These are phyloP conservation scores for Cyclotella choctawhatcheeana DNA, from an alignment of 108 stramenopile genomes.

Conservation along the genomic window DNA sequence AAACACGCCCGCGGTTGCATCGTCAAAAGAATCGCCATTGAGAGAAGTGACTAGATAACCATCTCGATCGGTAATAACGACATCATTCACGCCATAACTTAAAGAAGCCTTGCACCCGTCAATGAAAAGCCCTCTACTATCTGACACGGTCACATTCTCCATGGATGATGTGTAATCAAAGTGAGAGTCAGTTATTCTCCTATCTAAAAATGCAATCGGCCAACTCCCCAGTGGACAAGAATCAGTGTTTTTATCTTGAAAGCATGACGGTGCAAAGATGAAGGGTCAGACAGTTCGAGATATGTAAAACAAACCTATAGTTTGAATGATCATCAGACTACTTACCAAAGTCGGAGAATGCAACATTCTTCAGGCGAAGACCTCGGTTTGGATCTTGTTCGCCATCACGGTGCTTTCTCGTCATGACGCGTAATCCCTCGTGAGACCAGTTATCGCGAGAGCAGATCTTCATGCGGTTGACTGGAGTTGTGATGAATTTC, in stretches of 20 bases:
- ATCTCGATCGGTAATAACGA: slow-evolving; percentile 48
- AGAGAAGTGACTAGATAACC: slow-evolving; percentile 44
- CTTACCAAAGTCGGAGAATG: slow-evolving; percentile 46
- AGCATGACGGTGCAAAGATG: no score
- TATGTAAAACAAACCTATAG: no score
- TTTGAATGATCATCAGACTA: no score
- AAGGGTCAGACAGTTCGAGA: no score
- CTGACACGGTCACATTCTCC: slow-evolving; percentile 39
- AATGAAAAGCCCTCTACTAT: slow-evolving; percentile 33
- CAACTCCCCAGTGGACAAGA: slow-evolving; percentile 15
- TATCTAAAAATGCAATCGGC: slow-evolving; percentile 29
- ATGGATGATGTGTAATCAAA: slow-evolving; percentile 47
- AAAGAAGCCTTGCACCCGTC: slow-evolving; percentile 31
- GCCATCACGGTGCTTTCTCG: slow-evolving; percentile 15
- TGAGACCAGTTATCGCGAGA: slow-evolving; percentile 22
- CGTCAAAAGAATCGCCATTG: neutral
- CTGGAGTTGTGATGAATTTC: slow-evolving; percentile 21
- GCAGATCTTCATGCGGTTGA: slow-evolving; percentile 32
- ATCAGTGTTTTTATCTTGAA: slow-evolving; percentile 16
- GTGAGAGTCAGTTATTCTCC: slow-evolving; percentile 33
- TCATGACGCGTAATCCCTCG: slow-evolving; percentile 38
- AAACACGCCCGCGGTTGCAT: slow-evolving; percentile 24
- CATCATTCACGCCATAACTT: slow-evolving; percentile 34
- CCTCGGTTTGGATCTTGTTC: slow-evolving; percentile 16
- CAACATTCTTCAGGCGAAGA: slow-evolving; percentile 33